Conservation (phyloP, 441 rosid genomes). For the Raphanus hybrid region DNA sequence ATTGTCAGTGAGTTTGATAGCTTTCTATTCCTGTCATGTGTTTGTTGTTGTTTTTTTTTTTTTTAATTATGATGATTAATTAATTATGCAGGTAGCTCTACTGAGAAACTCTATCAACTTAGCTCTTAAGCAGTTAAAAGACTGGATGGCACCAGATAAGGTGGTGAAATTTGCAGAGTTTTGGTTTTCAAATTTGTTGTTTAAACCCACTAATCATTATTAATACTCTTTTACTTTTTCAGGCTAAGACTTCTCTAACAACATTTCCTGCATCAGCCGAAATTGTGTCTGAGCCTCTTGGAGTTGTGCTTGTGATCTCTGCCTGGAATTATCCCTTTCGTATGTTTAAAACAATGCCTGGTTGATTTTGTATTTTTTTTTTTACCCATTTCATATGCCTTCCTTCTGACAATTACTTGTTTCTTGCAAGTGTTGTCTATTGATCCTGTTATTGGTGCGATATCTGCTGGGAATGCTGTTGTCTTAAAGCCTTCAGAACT, state of each 20-base stretch:
- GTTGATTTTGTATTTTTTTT: neutral
- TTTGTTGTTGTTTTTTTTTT: neutral
- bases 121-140: slow-evolving; percentile 63
- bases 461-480: slow-evolving; percentile 75
- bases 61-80: neutral
- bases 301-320: slow-evolving; percentile 79
- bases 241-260: slow-evolving; percentile 72
- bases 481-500: slow-evolving; percentile 77
- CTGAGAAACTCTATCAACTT: slow-evolving; percentile 55
- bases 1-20: neutral
- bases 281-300: slow-evolving; percentile 81
- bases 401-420: slow-evolving; percentile 17
- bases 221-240: slow-evolving; percentile 19
- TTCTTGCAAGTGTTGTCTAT: slow-evolving; percentile 59
- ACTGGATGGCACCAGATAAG: slow-evolving; percentile 84
- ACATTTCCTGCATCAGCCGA: slow-evolving; percentile 88
- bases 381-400: neutral
- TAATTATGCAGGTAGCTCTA: slow-evolving; percentile 57
- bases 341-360: slow-evolving; percentile 38
- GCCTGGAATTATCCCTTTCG: slow-evolving; percentile 90
- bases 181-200: neutral
- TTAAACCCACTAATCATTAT: neutral
- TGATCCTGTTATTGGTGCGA: slow-evolving; percentile 76
- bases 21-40: slow-evolving; percentile 5
- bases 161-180: slow-evolving; percentile 55